A percentile compares a stretch with the other conserved stretches of the same genome.
These are phyloP conservation scores for Onygena corvina DNA, from an alignment of 2,329 filamentous ascomycete genomes.

Conservation along the genomic window DNA sequence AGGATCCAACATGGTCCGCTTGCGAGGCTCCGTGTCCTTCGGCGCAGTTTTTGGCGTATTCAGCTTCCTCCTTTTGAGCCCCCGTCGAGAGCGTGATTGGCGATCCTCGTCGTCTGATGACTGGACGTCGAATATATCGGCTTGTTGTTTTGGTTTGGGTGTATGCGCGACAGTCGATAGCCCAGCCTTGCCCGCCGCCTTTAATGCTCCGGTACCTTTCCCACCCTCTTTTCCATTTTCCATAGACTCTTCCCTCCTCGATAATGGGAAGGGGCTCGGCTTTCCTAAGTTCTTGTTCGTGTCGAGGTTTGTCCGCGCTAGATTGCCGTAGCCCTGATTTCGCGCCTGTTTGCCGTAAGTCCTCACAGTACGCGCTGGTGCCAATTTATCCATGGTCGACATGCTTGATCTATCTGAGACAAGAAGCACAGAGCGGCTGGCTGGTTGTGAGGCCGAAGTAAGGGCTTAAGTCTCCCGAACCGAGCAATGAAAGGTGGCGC, in stretches of 20 bases:
- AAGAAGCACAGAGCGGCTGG: background rate
- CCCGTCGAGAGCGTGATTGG: constrained; percentile 4
- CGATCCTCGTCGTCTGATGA: constrained; percentile 22
- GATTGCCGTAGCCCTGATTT: background rate
- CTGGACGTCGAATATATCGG: constrained; percentile 20
- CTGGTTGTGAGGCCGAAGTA: background rate
- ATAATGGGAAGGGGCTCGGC: background rate
- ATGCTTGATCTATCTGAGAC: background rate
- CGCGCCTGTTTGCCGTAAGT: constrained; percentile 15
- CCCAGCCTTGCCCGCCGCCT: background rate
- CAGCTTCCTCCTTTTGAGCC: constrained; percentile 15
- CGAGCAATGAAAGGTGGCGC: background rate
- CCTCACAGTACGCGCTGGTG: constrained; percentile 14
- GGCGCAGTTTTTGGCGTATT: constrained; percentile 5
- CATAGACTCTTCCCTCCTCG: background rate
- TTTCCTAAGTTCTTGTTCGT: background rate
- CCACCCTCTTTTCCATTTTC: background rate
- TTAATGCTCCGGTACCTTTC: background rate
- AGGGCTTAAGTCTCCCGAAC: background rate
- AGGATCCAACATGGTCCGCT: background rate
- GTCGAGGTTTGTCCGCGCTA: background rate
- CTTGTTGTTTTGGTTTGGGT: background rate
- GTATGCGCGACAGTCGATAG: background rate
- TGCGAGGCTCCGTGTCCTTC: background rate
- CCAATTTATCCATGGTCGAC: constrained; percentile 4